These are phyloP conservation scores for Akebia trifoliata DNA, from an alignment of 164 flowering plant species.

Conservation along the genomic window DNA sequence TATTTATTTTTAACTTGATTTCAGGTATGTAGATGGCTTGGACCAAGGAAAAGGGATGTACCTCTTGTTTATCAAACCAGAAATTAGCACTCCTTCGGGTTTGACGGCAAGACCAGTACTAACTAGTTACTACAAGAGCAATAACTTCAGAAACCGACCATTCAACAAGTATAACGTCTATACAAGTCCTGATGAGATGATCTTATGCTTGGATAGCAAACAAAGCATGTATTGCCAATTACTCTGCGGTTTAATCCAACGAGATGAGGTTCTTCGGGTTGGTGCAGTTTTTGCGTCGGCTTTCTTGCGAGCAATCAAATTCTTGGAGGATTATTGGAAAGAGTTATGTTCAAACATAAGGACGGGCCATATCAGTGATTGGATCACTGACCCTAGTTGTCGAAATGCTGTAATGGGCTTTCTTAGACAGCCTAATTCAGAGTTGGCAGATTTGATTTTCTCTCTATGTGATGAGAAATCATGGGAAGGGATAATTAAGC, in stretches of 20 bases:
- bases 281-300: conserved; percentile 84
- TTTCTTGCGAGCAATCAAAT: conserved; percentile 59
- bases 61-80: conserved; percentile 42
- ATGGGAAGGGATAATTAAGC: conserved; percentile 58
- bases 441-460: conserved; percentile 42
- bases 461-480: conserved; percentile 33
- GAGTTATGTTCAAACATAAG: conserved; percentile 48
- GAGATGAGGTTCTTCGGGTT: conserved; percentile 54
- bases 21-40: conserved; percentile 50
- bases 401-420: conserved; percentile 30
- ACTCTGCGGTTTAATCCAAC: conserved; percentile 61
- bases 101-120: conserved; percentile 41
- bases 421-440: conserved; percentile 32
- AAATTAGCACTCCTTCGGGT: conserved; percentile 34
- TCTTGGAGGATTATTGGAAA: conserved; percentile 59
- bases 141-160: conserved; percentile 32
- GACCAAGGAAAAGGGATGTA: conserved; percentile 68
- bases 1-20: conserved; percentile 1
- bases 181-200: conserved; percentile 46
- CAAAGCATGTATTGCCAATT: conserved; percentile 81
- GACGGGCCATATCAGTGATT: conserved; percentile 39
- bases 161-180: conserved; percentile 29
- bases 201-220: conserved; percentile 53
- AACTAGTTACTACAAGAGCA: conserved; percentile 43
- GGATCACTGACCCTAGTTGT: conserved; percentile 44